phyloP scores from a whole-genome alignment of 768 basidiomycete species.

The Panaeolus cyanescens region DNA sequence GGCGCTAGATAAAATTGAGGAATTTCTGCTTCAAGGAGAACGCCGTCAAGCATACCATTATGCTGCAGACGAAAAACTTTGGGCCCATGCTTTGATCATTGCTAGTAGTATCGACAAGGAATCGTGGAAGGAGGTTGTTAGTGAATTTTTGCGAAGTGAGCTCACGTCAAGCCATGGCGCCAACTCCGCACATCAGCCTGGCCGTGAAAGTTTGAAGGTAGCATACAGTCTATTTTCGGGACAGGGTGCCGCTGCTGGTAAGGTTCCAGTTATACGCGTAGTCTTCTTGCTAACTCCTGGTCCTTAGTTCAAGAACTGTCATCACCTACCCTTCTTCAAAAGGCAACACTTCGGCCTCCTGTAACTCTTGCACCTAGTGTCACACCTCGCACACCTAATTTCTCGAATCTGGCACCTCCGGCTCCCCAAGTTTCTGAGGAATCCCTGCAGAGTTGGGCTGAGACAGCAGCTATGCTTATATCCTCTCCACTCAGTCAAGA shows the following conservation, averaged over 20 bases:
- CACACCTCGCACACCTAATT: conserved; percentile 69
- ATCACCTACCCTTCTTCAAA: conserved; percentile 55
- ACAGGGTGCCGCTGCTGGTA: conserved; percentile 77
- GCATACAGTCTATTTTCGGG: conserved; percentile 86
- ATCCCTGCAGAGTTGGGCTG: conserved; percentile 78
- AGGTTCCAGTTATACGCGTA: conserved; percentile 20
- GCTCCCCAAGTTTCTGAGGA: conserved; percentile 57
- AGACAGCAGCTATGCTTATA: conserved; percentile 82
- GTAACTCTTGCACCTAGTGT: conserved; percentile 31
- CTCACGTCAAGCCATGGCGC: conserved; percentile 41
- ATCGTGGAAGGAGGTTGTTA: conserved; percentile 88
- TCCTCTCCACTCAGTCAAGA: conserved; percentile 71
- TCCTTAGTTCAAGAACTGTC: conserved; percentile 72
- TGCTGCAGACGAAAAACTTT: conserved; percentile 86
- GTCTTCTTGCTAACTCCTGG: conserved; percentile 7
- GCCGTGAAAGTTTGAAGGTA: conserved; percentile 70
- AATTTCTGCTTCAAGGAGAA: conserved; percentile 80
- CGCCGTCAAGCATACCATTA: conserved; percentile 85
- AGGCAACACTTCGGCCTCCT: conserved; percentile 39
- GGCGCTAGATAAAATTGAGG: conserved; percentile 75
- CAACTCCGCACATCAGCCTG: conserved; percentile 8
- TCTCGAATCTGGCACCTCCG: conserved; percentile 40
- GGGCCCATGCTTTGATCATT: conserved; percentile 96
- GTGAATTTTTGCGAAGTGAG: conserved; percentile 82
- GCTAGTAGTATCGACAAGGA: conserved; percentile 93